Evolutionary conservation across 2,329 filamentous ascomycete genomes (phyloP), one percentile per base, ranked within the genome.

Genomic region (Aspergillus fumigatiaffinis): DNA sequence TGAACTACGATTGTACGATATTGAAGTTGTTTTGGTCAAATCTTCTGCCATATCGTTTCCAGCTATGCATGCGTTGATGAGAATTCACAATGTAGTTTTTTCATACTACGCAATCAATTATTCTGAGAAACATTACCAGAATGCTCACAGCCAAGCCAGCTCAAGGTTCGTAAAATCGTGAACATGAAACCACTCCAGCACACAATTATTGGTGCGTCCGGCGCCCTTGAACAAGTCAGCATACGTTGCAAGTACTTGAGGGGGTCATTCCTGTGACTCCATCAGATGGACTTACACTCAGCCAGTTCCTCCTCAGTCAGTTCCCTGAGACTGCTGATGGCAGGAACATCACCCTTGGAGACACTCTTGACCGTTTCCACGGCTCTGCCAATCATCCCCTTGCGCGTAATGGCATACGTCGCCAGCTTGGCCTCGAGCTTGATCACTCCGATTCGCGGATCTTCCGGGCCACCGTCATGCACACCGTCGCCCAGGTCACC

Each of bases 391-490:
- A 94, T 56, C 1, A 87, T 70, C 50, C 84, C 89, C 71, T 84
- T 87, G 58, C 80, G 79, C 26, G 80, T 79, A 42, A 90, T 73
- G 4, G 88, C 83, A 68, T 94, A 94, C 3, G 89, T 90, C 1
- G 85, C 87, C 1, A 89, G 88, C 64, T 82, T 81, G 17, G 87
- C 83, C 78, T 87, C 86, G 60, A 96, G 86, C 56, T 86, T 87
- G 66, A 96, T 96, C 61, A 96, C 76, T 42, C 86, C 90, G 63
- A 96, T 90, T 23, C 92, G 82, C 12, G 92, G 91, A 68, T 96
- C 92, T 1, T 90, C 84, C 60, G 87, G 87, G 1, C 89, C 87
- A 26, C 91, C 92, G 63, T 96, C 89, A 70, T 96, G 92, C 57
- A 82, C 85, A 50, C 91, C 91, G 62, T 95, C 91, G 23, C 87